Evolutionary conservation across 176 grass and related monocot genomes (phyloP).

Genomic region (Oryza longistaminata): DNA sequence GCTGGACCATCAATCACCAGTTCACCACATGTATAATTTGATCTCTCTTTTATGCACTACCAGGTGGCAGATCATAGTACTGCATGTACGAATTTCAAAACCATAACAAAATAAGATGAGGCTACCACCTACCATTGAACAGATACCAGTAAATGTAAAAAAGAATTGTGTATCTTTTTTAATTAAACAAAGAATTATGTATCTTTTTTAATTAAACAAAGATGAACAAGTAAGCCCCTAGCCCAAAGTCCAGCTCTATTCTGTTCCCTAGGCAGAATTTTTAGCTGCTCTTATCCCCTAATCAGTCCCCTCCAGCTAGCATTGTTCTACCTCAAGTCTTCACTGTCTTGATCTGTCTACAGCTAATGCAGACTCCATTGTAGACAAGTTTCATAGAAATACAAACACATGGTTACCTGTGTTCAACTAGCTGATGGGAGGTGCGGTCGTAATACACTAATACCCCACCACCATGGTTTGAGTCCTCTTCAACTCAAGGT

Average conservation of each 20-base stretch:
- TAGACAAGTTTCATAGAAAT: neutral
- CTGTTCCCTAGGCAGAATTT: neutral
- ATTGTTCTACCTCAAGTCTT: neutral
- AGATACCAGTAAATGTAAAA: conserved; percentile 8
- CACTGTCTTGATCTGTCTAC: neutral
- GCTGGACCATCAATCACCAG: conserved; percentile 12
- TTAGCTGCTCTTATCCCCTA: neutral
- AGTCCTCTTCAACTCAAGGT: neutral
- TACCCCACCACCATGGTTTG: neutral
- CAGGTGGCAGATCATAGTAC: neutral
- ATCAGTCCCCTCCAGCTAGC: neutral
- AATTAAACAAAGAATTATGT: neutral
- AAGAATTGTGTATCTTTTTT: neutral
- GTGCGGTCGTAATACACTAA: neutral
- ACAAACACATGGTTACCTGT: neutral
- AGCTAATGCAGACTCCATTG: neutral
- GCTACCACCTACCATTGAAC: conserved; percentile 14
- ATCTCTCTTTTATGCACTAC: neutral
- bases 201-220: neutral
- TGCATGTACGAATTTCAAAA: conserved; percentile 22
- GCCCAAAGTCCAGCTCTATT: neutral
- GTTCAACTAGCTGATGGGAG: neutral
- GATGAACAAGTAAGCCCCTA: neutral
- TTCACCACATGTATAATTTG: conserved; percentile 1
- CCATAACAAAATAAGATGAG: conserved; percentile 11